Conservation (phyloP, 176 grass and related monocot species). For the Rhynchospora breviuscula region DNA sequence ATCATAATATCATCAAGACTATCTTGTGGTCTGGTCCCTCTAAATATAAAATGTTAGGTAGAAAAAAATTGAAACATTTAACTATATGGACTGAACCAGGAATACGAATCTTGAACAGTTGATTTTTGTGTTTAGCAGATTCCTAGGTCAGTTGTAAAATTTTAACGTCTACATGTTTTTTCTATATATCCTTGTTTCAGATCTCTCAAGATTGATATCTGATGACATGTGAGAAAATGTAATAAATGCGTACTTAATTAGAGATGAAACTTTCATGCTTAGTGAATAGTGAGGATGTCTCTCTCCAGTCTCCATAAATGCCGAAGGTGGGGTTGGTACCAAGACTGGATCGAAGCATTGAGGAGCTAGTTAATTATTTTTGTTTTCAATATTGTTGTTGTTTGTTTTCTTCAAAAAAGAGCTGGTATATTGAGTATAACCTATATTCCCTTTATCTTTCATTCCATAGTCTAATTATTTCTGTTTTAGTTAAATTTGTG, state of each 20-base stretch:
- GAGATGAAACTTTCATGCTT: slow-evolving; percentile 90
- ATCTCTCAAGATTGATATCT: slow-evolving; percentile 68
- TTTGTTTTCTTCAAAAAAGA: not conserved
- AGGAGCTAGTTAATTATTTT: slow-evolving; percentile 30
- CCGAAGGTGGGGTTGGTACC: too few relatives aligned
- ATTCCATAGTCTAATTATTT: not conserved
- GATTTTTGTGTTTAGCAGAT: not conserved
- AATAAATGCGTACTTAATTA: slow-evolving; percentile 53
- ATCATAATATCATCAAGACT: too few relatives aligned
- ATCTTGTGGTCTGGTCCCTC: too few relatives aligned
- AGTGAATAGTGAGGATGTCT: slow-evolving; percentile 63
- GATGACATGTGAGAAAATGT: slow-evolving; percentile 79
- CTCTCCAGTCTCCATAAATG: too few relatives aligned
- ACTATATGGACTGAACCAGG: not conserved
- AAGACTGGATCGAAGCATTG: slow-evolving; percentile 93
- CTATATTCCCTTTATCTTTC: not conserved
- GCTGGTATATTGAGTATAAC: not conserved
- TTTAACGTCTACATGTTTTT: not conserved
- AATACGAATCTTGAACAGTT: not conserved
- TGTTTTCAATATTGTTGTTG: not conserved
- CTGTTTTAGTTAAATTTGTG: not conserved
- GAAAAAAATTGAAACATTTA: not conserved
- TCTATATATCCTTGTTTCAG: slow-evolving; percentile 32
- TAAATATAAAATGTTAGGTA: not conserved
- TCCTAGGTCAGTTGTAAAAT: too few relatives aligned